Conservation (phyloP, 1,284 basidiomycete genomes). For the Meira nashicola region DNA sequence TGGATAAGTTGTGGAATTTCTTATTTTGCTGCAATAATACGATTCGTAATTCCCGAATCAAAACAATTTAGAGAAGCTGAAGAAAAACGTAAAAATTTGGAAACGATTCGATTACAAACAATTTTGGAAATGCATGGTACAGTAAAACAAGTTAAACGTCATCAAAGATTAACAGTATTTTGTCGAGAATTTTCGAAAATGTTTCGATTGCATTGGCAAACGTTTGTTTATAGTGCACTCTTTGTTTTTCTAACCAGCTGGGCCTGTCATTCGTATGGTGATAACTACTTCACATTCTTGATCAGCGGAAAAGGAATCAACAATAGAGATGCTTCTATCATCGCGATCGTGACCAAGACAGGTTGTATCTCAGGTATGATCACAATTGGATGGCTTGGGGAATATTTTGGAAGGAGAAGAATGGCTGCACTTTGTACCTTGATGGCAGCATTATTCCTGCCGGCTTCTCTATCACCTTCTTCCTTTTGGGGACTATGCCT, state of each 20-base stretch:
- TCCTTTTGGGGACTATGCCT: neutral
- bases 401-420: neutral
- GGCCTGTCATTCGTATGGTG: too few species aligned
- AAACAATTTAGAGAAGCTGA: too few species aligned
- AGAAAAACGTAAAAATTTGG: too few species aligned
- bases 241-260: too few species aligned
- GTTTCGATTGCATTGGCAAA: too few species aligned
- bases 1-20: neutral
- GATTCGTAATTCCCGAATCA: neutral
- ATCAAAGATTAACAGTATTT: too few species aligned
- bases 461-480: neutral
- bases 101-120: too few species aligned
- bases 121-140: too few species aligned
- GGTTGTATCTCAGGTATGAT: neutral
- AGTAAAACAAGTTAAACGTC: too few species aligned
- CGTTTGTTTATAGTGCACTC: too few species aligned
- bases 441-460: neutral
- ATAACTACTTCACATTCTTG: neutral
- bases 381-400: neutral
- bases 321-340: neutral
- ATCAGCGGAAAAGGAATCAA: neutral
- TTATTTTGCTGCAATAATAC: neutral
- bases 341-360: neutral
- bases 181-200: too few species aligned
- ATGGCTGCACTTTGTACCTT: neutral